phyloP scores from a whole-genome alignment of 2,329 filamentous ascomycete species.

The Cadophora sp. region DNA sequence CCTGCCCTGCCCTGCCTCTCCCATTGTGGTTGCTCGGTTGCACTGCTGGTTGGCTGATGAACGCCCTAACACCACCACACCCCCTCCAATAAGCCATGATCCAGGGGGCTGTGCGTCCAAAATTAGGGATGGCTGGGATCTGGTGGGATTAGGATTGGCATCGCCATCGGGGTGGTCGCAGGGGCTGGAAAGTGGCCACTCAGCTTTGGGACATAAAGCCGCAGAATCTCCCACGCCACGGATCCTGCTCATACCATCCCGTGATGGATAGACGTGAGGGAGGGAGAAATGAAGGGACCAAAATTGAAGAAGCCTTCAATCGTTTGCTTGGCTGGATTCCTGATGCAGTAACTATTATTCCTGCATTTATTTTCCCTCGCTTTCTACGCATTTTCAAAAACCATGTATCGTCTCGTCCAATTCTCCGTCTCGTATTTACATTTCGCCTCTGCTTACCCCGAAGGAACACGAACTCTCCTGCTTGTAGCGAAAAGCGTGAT shows the following conservation, averaged over 20 bases:
- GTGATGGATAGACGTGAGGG: not conserved
- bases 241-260: not conserved
- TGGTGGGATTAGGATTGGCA: not conserved
- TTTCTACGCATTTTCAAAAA: not conserved
- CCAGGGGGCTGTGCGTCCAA: slow-evolving; percentile 15
- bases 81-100: not conserved
- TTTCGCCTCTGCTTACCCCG: not conserved
- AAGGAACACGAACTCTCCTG: not conserved
- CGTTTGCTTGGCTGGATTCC: not conserved
- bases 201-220: slow-evolving; percentile 3
- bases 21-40: not conserved
- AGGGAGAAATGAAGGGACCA: not conserved
- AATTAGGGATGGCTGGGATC: slow-evolving; percentile 13
- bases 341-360: not conserved
- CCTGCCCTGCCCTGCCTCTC: too few species aligned
- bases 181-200: slow-evolving; percentile 3
- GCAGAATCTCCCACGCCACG: not conserved
- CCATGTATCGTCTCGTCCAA: not conserved
- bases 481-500: not conserved
- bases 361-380: not conserved
- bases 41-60: slow-evolving; percentile 22
- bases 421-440: slow-evolving; percentile 11
- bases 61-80: not conserved
- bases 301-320: not conserved
- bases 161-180: not conserved